Percentiles rank a stretch among this genome's conserved stretches.
These are phyloP conservation scores for Fraxinus xanthoxyloides DNA, from an alignment of 305 asterid genomes.

Conservation along the genomic window DNA sequence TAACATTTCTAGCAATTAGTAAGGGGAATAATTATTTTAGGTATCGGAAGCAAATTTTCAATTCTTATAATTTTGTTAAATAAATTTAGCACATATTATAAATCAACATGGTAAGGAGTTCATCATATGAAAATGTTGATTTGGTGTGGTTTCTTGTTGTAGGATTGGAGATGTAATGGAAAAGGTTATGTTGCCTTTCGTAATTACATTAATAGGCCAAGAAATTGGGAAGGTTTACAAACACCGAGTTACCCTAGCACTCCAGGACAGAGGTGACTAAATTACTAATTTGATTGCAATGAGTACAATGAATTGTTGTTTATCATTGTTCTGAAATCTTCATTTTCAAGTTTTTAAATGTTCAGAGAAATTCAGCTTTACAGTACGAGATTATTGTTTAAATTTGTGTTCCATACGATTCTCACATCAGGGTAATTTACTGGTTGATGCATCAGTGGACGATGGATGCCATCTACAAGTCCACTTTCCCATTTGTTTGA, in stretches of 20 bases:
- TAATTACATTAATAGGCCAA: conserved; percentile 75
- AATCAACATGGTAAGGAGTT: background rate
- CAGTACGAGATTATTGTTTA: conserved; percentile 42
- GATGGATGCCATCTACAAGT: conserved; percentile 73
- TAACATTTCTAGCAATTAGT: background rate
- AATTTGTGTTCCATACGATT: conserved; percentile 54
- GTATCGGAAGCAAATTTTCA: background rate
- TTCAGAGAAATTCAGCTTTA: conserved; percentile 22
- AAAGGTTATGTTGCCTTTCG: conserved; percentile 88
- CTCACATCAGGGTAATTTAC: conserved; percentile 96
- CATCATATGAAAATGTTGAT: conserved; percentile 1
- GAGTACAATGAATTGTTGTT: conserved; percentile 4
- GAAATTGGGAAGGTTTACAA: conserved; percentile 65
- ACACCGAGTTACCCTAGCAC: conserved; percentile 69
- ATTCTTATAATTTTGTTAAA: background rate
- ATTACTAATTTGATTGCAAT: conserved; percentile 29
- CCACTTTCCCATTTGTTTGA: conserved; percentile 62
- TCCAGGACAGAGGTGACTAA: conserved; percentile 81
- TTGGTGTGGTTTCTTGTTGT: conserved; percentile 27
- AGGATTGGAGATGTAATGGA: conserved; percentile 95
- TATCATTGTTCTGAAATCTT: conserved; percentile 11
- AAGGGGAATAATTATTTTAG: background rate
- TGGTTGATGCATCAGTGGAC: conserved; percentile 98
- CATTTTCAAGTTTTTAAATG: background rate
- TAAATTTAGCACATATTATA: background rate